Conservation (phyloP, 78 protist genomes). For the Speleostelium caveatum region DNA sequence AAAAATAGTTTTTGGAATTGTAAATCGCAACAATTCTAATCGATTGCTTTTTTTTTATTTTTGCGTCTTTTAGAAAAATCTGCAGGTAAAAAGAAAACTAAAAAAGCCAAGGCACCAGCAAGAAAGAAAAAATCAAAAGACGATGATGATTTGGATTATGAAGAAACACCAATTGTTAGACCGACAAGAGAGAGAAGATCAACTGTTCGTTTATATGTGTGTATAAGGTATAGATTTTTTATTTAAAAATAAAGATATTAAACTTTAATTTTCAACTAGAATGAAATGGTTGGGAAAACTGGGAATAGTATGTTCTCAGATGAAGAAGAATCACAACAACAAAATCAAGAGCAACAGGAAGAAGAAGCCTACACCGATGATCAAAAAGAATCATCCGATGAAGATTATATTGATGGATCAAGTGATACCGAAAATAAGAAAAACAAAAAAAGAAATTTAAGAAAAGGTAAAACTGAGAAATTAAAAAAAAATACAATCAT, state of each 20-base stretch:
- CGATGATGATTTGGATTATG: background rate
- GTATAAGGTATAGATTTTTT: no score
- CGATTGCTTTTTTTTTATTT: background rate
- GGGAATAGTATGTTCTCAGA: background rate
- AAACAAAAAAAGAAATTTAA: background rate
- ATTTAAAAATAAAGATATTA: no score
- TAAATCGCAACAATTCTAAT: background rate
- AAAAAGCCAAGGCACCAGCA: constrained; percentile 5
- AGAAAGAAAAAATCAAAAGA: background rate
- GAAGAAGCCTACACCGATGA: no score
- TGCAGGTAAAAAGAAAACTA: background rate
- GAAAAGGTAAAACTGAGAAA: background rate
- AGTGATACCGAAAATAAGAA: constrained; percentile 13
- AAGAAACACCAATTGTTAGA: background rate
- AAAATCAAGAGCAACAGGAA: background rate
- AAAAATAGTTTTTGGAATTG: background rate
- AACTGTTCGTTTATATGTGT: constrained; percentile 39
- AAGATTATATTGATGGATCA: constrained; percentile 22
- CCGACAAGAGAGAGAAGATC: constrained; percentile 17
- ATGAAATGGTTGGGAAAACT: background rate
- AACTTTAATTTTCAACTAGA: no score
- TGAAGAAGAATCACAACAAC: background rate
- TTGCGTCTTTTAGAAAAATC: no score
- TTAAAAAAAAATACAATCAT: background rate
- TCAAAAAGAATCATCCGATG: no score